Evolutionary conservation across 129 eudicot genomes (phyloP), one percentile per base, ranked within the genome.

Genomic region (Flaveria robusta): DNA sequence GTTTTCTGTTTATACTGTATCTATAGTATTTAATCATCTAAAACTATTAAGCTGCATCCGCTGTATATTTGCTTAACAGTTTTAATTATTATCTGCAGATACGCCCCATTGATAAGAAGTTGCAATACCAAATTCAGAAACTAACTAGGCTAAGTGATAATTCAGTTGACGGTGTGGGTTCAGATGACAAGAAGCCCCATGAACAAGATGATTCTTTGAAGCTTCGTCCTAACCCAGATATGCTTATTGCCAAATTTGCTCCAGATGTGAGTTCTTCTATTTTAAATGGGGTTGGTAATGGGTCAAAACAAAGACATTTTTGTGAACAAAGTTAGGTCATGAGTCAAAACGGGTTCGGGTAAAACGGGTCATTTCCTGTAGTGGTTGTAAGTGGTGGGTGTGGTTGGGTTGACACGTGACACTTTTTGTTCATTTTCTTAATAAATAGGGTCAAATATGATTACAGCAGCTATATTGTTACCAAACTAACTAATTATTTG

Each of bases 91-190:
- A 29, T 47, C 13, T 83, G 63, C 87, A 93, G 97, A 84, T 93
- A 71, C 96, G 97, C 15, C 97, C 98, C 54, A 84, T 93, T 1
- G 98, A 93, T 80, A 90, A 88, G 77, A 88, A 87, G 74, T 70
- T 89, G 56, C 87, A 89, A 68, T 93, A 91, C 83, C 98, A 89
- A 87, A 87, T 93, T 66, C 86, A 87, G 83, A 93, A 91, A 86
- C 86, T 93, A 64, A 88, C 92, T 64, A 85, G 75, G 47, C 72
- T 75, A 71, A 34, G 83, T 16, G 83, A 39, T 34, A 80, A 70
- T 24, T 39, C 81, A 29, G 51, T 16, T 55, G 93, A 71, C 62
- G 71, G 82, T 54, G 81, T 58, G 67, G 82, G 63, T 43, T n/a
- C 62, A 6, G 65, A 41, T 45, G 90, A 84, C 78, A 90, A 81